Evolutionary conservation across 345 rosid genomes (phyloP), one percentile per base, ranked within the genome.

Genomic region (Eucalyptus microcorys): DNA sequence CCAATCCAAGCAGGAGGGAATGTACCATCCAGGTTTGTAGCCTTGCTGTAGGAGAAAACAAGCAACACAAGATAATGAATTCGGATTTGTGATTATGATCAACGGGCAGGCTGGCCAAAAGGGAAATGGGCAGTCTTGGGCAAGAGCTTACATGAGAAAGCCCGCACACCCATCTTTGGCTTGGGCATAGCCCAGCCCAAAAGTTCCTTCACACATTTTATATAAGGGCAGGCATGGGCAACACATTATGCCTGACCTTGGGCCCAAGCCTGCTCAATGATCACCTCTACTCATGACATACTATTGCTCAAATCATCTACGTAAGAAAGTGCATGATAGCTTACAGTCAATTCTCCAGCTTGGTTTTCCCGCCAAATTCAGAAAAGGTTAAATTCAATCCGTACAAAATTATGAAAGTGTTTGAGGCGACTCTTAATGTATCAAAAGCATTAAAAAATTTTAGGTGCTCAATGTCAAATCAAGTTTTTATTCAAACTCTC

Each of bases 1-100:
- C 99, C 98, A 89, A 98, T 94, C 99, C 97, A 96, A 55, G 99
- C 99, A 93, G 99, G 96, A 84, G 96, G 91, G 91, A 96, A 98
- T 49, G 95, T 94, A 57, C 98, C 96, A 92, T 98, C 99, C 50
- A 96, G 90, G 85, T 89, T 93, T 4, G 99, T 96, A 64, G 99
- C 99, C 93, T 98, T 97, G 96, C 99, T 98, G 95, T 87, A 92
- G 85, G 76, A 66, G 49, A 89, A 49, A 86, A 89, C 37, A 87
- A 49, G 88, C 57, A 13, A 59, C 83, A 91, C 71, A 64, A 79
- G 47, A 86, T 88, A 89, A 40, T 6, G 47, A 76, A 76, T 40
- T 76, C 86, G 55, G 88, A 10, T 50, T 21, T 21, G 27, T 76
- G 30, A 76, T 13, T 76, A 76, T 13, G 84, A 76, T 76, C 47